Evolutionary conservation across 768 basidiomycete genomes (phyloP), one percentile per base, ranked within the genome.

Genomic region (Tulasnella sp.): DNA sequence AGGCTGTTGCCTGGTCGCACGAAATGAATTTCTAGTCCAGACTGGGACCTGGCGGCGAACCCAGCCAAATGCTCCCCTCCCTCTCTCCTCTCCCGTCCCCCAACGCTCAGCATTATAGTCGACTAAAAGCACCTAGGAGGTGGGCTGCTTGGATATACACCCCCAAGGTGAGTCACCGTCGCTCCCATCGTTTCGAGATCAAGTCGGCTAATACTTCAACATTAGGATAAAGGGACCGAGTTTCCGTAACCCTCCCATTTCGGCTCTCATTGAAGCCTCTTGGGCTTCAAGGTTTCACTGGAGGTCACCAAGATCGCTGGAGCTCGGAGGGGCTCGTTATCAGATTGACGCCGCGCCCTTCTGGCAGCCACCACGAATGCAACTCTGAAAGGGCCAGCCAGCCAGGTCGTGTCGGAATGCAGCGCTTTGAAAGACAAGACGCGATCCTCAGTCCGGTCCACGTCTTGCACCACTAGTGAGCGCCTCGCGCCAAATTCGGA

Each of bases 21-120:
- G 64, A 69, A 69, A 69, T 69, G 64, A 69, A 69, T 69, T 69
- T 69, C 64, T 69, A 69, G 64, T 69, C 64, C 64, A 69, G 64
- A 69, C 64, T 69, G 64, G 64, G 64, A 69, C 64, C 54, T 54
- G 54, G 54, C 54, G 31, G 64, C 64, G 12, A 69, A 28, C 18
- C 28, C 64, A 69, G 34, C 64, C 64, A 31, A 69, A 18, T 20
- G 18, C 64, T 18, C 64, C 64, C 34, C 34, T 16, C 64, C 14
- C 11, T 69, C 64, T 69, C 34, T 37, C 14, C 2, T 20, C 28
- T 16, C n/a, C 34, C 64, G 4, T n/a, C 31, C 18, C 14, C 28
- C 31, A 69, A 14, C 31, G 31, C 28, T 69, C 28, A 18, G 64
- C 34, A 69, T 37, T 9, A 24, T 28, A 24, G 6, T 31, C 64